phyloP scores from a whole-genome alignment of 2,329 filamentous ascomycete species.

The Verticillium tricorpus region DNA sequence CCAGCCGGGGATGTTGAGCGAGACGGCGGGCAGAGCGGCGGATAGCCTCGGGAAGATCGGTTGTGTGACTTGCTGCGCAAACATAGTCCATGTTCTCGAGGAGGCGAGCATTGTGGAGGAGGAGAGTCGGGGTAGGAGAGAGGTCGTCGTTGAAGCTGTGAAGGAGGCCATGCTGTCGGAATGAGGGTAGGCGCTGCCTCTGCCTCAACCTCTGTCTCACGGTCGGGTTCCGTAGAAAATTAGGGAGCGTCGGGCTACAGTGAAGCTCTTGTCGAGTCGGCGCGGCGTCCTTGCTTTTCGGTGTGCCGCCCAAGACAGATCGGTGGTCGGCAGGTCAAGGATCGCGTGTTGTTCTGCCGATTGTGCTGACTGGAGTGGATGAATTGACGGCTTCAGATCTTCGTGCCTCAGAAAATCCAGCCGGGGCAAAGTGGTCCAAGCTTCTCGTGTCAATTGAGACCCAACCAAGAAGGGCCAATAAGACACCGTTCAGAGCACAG shows the following conservation, averaged over 20 bases:
- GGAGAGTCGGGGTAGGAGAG: slow-evolving; percentile 53
- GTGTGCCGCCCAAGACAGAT: not conserved
- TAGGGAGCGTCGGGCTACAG: not conserved
- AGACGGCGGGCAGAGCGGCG: slow-evolving; percentile 57
- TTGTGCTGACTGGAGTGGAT: not conserved
- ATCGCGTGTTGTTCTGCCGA: not conserved
- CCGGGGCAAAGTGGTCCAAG: not conserved
- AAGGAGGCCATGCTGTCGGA: slow-evolving; percentile 38
- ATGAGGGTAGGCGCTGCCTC: not conserved
- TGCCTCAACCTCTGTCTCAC: not conserved
- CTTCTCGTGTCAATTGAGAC: slow-evolving; percentile 2
- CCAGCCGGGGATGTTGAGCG: slow-evolving; percentile 51
- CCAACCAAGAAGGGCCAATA: not conserved
- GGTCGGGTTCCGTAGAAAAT: not conserved
- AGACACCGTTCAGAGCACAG: not conserved
- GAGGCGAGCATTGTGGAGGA: slow-evolving; percentile 34
- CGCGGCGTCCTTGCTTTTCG: not conserved
- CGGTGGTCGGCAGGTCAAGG: not conserved
- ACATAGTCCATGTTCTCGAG: slow-evolving; percentile 38
- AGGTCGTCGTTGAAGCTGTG: slow-evolving; percentile 16
- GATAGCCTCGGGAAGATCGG: slow-evolving; percentile 50
- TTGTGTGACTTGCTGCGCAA: slow-evolving; percentile 39
- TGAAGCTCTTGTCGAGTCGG: not conserved
- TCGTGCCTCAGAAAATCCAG: slow-evolving; percentile 2
- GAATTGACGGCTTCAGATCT: not conserved